Evolutionary conservation across 2,329 filamentous ascomycete species (phyloP), one percentile per base, ranked within the genome.

Genomic region (Rosellinia necatrix): DNA sequence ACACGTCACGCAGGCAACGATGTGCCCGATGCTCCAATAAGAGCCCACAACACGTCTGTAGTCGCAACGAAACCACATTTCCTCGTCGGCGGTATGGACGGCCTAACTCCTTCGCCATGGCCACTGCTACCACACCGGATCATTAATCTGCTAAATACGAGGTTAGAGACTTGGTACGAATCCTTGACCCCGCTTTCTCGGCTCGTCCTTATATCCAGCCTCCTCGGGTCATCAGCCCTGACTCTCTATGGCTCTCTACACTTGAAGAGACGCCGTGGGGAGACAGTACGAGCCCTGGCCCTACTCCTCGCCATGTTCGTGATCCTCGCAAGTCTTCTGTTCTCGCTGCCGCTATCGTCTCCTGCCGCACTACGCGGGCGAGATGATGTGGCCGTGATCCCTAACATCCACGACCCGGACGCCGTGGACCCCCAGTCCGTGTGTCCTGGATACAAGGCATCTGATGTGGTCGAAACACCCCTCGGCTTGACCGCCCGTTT

Each of bases 371-470:
- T 51, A 1, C 68, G 68, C 25, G 75, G 75, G 6, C 76, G 79
- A 59, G 61, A 69, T 19, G 81, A 80, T 48, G 74, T 70, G 13
- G 70, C 76, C 17, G 62, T 84, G 35, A 69, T 88, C 32, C 82
- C 87, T 27, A 90, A 89, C 66, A 80, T 89, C 62, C 64, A 81
- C 29, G 87, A 90, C 62, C 83, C 86, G 0, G 56, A 83, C 49
- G 86, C 87, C 8, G 73, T 85, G 48, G 75, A 89, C 68, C 80
- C 84, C 4, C 87, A 90, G 69, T 70, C 74, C 8, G 76, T 84
- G 2, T 91, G 89, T 65, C 86, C 87, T 0, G 88, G 89, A 12
- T 92, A 91, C 73, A 78, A 69, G 24, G 88, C 87, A 2, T 81
- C 78, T 15, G 84, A 88, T 67, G 77, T 90, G 12, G 70, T 76